Evolutionary conservation across 768 basidiomycete species (phyloP), one percentile per base, ranked within the genome.

Genomic region (Suillus subalutaceus): DNA sequence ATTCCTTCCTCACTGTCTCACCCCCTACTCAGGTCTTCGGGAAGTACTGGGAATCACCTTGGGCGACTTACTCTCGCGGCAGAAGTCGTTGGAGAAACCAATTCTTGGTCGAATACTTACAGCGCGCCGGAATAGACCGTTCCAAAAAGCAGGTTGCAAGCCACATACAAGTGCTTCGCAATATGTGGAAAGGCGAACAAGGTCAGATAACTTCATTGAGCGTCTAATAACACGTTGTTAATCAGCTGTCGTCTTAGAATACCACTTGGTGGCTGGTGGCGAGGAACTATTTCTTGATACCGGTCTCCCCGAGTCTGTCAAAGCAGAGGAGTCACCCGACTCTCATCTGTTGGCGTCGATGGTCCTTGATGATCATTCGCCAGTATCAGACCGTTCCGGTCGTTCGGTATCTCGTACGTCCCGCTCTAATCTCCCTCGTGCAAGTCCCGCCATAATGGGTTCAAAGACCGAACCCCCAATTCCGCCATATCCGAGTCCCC

Each of bases 111-210:
- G 91, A 93, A 69, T 90, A 91, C 72, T 86, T 94, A 66, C 83
- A 88, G 64, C 88, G 86, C 69, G 80, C 83, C 44, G 90, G 89
- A 64, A 85, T 94, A 73, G 83, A 83, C 35, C 88, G 92, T 50
- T 84, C 90, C 55, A 93, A 93, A 83, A 93, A 94, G 77, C 92
- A 94, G 76, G 92, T 94, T 69, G 92, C 92, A n/a, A 91, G 90
- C 76, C 92, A 94, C 72, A 91, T 94, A 62, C 92, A 94, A 73
- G 92, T 93, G 64, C 76, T 92, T 63, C 82, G 91, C 61, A 93
- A 93, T 73, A 93, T 93, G 92, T 93, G 91, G 91, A 92, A 92
- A 75, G 92, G 91, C 30, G 87, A 90, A 66, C 84, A 88, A 81
- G 89, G 92, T 90, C 65, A 41, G 80, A 26, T 70, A 20, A 30